A percentile compares a stretch with the other conserved stretches of the same genome.
Evolutionary conservation across 805 yeast genomes (phyloP).

Genomic region (Candida mattraensis): DNA sequence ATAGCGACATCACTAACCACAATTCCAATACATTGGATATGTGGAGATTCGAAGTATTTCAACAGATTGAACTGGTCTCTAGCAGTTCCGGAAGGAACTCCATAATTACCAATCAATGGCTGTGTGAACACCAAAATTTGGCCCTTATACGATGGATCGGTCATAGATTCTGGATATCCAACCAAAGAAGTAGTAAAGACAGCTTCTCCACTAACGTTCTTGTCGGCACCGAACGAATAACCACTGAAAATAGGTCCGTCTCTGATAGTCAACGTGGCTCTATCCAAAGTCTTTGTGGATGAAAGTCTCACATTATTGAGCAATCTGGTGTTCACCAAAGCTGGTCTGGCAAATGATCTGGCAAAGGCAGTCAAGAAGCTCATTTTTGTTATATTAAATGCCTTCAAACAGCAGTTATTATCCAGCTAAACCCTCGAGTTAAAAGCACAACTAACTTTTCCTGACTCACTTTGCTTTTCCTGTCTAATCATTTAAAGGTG

Average conservation of each 20-base stretch:
- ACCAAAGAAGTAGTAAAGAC: slow-evolving; percentile 97
- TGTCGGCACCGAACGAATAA: slow-evolving; percentile 92
- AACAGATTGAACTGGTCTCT: slow-evolving; percentile 84
- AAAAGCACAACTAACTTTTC: too few species aligned
- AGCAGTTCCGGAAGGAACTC: slow-evolving; percentile 84
- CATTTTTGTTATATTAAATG: too few species aligned
- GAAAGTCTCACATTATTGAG: slow-evolving; percentile 22
- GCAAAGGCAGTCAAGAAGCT: background rate
- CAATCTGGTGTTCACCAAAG: background rate
- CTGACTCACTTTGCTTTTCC: slow-evolving; percentile 5
- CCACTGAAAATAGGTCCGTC: slow-evolving; percentile 95
- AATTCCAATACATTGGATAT: slow-evolving; percentile 91
- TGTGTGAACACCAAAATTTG: slow-evolving; percentile 96
- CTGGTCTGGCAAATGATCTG: background rate
- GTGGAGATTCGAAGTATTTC: slow-evolving; percentile 89
- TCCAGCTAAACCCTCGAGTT: too few species aligned
- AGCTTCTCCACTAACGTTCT: slow-evolving; percentile 92
- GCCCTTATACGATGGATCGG: slow-evolving; percentile 97
- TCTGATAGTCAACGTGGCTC: slow-evolving; percentile 88
- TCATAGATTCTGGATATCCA: slow-evolving; percentile 98
- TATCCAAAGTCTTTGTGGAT: slow-evolving; percentile 47
- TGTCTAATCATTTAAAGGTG: slow-evolving; percentile 6
- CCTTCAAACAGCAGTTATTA: too few species aligned
- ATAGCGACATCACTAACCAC: slow-evolving; percentile 95
- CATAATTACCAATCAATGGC: slow-evolving; percentile 97